Evolutionary conservation across 148 eudicot species (phyloP).

Genomic region (Diospyros kaki): DNA sequence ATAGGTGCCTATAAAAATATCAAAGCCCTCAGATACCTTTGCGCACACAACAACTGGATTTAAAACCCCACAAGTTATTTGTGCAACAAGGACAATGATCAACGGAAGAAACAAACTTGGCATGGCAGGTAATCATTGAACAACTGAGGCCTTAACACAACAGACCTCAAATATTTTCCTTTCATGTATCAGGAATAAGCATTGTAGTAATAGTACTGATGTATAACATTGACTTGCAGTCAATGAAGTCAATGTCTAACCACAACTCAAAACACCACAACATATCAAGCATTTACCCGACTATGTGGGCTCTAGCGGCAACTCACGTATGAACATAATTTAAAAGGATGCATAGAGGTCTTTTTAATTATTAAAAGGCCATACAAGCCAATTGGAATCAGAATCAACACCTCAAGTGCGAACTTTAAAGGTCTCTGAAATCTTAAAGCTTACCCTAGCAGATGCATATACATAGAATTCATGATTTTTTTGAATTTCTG

Average conservation of each 20-base stretch:
- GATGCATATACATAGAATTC: background rate
- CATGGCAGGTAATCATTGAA: background rate
- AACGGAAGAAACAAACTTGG: background rate
- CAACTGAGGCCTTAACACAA: background rate
- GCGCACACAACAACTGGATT: no score
- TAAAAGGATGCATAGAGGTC: background rate
- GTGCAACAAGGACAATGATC: background rate
- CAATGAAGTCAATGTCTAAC: background rate
- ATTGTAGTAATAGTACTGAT: background rate
- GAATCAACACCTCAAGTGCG: background rate
- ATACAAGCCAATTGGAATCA: background rate
- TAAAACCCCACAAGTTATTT: background rate
- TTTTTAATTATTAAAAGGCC: background rate
- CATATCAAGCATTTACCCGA: no score
- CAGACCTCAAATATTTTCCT: background rate
- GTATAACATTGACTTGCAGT: background rate
- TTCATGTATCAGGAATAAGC: background rate
- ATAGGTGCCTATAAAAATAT: no score
- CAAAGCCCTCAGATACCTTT: no score
- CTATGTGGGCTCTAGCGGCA: no score
- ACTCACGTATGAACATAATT: background rate
- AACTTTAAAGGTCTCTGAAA: background rate
- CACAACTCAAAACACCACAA: no score
- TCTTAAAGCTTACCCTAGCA: background rate
- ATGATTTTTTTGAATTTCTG: background rate